phyloP scores from a whole-genome alignment of 1,139 yeast species.

The Nadsonia starkeyi-henricii region DNA sequence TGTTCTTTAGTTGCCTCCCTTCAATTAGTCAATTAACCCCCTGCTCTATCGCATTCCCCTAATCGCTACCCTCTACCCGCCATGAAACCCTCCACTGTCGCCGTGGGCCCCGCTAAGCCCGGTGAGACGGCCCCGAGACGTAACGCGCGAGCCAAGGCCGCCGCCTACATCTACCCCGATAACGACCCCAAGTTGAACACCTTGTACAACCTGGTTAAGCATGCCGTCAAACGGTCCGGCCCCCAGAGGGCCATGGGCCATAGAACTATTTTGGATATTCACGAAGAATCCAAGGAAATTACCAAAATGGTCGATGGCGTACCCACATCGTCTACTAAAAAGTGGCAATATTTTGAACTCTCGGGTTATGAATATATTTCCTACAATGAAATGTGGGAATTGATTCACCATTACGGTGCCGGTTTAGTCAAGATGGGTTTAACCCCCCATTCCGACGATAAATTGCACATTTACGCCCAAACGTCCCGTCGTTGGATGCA shows the following conservation, averaged over 20 bases:
- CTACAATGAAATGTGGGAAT: conserved; percentile 40
- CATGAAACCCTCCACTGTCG: conserved; percentile 33
- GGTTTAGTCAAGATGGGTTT: conserved; percentile 73
- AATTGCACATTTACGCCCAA: conserved; percentile 71
- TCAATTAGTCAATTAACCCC: no score
- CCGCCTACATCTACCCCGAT: conserved; percentile 25
- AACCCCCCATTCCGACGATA: conserved; percentile 43
- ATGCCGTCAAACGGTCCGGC: conserved; percentile 47
- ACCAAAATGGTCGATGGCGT: conserved; percentile 71
- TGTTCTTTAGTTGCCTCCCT: no score
- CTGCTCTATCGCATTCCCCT: no score
- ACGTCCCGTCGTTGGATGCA: conserved; percentile 86
- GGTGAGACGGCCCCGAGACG: conserved; percentile 93
- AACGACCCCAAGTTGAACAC: conserved; percentile 31
- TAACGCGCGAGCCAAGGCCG: conserved; percentile 46
- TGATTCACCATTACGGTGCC: conserved; percentile 46
- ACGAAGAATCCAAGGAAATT: conserved; percentile 61
- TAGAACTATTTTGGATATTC: conserved; percentile 62
- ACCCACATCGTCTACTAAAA: conserved; percentile 56
- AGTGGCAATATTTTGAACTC: conserved; percentile 77
- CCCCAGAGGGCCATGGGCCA: conserved; percentile 54
- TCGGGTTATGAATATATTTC: conserved; percentile 55
- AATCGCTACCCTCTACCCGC: no score
- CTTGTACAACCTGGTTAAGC: conserved; percentile 54
- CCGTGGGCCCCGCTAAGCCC: conserved; percentile 65